Evolutionary conservation across 768 basidiomycete genomes (phyloP).

Genomic region (Amanita subjunquillea): DNA sequence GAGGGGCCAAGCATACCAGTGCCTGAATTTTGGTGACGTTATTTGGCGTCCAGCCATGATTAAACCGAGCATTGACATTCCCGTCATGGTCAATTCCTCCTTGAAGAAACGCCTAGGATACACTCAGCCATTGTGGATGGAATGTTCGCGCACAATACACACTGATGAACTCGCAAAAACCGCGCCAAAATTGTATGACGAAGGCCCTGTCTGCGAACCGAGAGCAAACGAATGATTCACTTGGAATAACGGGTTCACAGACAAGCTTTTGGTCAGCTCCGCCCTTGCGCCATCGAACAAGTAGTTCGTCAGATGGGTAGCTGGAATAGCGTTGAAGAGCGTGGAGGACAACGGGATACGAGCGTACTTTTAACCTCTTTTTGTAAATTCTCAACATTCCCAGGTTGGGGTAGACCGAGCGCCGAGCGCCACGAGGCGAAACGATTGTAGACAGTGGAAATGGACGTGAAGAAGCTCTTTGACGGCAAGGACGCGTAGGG

Average conservation of each 20-base stretch:
- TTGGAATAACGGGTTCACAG: conserved; percentile 93
- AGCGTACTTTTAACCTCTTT: conserved; percentile 84
- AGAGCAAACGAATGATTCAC: conserved; percentile 93
- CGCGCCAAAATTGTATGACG: conserved; percentile 92
- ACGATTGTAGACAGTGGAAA: conserved; percentile 54
- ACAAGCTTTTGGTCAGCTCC: conserved; percentile 89
- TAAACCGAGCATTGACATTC: conserved; percentile 77
- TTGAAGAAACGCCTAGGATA: conserved; percentile 73
- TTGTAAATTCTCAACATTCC: conserved; percentile 83
- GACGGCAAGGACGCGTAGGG: conserved; percentile 23
- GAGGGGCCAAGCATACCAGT: conserved; percentile 46
- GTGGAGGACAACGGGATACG: background rate
- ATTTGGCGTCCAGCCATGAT: conserved; percentile 75
- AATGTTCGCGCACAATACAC: conserved; percentile 10
- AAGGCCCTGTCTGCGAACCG: conserved; percentile 73
- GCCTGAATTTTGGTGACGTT: conserved; percentile 81
- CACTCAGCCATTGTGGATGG: conserved; percentile 13
- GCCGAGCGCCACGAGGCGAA: conserved; percentile 76
- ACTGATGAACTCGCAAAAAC: conserved; percentile 84
- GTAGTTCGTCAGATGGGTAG: conserved; percentile 86
- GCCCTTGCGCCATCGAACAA: conserved; percentile 97
- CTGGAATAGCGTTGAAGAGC: conserved; percentile 29
- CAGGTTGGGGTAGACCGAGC: conserved; percentile 83
- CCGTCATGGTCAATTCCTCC: conserved; percentile 93
- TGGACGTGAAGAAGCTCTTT: conserved; percentile 28